phyloP scores from a whole-genome alignment of 208 protist species.

The Crithidia thermophila region DNA sequence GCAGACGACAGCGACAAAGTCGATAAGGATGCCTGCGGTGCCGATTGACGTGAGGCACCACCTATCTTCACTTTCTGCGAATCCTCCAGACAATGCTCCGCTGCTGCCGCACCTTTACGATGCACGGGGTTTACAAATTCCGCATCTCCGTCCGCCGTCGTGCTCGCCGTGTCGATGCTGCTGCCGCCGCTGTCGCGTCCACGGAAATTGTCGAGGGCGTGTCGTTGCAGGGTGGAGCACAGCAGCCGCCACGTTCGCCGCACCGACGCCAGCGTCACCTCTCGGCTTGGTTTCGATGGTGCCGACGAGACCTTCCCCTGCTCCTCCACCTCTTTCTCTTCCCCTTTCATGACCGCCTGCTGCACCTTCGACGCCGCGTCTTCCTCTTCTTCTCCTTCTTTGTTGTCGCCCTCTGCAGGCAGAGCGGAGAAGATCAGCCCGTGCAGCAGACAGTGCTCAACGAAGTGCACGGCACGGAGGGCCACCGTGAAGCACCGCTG shows the following conservation, averaged over 20 bases:
- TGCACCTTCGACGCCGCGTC: no score
- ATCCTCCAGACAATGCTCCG: no score
- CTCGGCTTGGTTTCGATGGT: not conserved
- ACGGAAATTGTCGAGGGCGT: not conserved
- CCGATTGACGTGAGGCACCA: not conserved
- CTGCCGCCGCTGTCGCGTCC: not conserved
- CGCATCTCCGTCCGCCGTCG: no score
- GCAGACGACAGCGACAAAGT: not conserved
- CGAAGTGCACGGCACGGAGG: conserved; percentile 15
- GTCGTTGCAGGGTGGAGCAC: conserved; percentile 4
- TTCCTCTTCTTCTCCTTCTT: not conserved
- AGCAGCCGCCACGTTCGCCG: conserved; percentile 14
- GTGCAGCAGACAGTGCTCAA: conserved; percentile 15
- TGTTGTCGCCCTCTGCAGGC: no score
- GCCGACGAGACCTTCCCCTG: no score
- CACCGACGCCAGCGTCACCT: not conserved
- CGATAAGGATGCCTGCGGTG: not conserved
- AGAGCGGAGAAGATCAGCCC: conserved; percentile 11
- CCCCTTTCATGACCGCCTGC: no score
- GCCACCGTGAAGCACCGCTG: conserved; percentile 32
- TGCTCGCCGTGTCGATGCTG: not conserved
- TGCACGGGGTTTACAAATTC: no score
- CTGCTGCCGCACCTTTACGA: no score
- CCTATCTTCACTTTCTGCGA: no score
- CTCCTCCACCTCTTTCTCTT: no score